These are phyloP conservation scores for Crucihimalaya himalaica DNA, from an alignment of 345 rosid genomes.

Conservation along the genomic window DNA sequence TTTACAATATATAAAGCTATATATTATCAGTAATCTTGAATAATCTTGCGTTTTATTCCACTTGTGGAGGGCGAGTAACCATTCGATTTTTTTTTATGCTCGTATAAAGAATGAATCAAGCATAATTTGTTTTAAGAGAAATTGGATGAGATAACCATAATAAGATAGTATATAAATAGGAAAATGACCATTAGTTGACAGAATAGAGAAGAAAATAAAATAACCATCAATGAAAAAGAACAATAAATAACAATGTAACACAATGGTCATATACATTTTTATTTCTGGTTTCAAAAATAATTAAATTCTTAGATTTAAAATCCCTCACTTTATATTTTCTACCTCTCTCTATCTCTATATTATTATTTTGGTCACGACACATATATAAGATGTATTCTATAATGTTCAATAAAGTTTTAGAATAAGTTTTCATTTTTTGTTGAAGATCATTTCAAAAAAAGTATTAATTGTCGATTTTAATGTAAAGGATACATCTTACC, in stretches of 20 bases:
- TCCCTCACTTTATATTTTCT: neutral
- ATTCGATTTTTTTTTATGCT: neutral
- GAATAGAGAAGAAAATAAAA: neutral
- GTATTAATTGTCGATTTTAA: neutral
- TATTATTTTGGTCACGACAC: too few relatives aligned
- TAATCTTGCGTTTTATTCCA: neutral
- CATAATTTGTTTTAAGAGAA: neutral
- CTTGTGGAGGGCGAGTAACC: neutral
- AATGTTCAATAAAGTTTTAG: too few relatives aligned
- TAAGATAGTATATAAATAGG: too few relatives aligned
- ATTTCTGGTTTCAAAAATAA: neutral
- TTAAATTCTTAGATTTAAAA: neutral
- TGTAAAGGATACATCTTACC: neutral
- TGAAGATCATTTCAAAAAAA: too few relatives aligned
- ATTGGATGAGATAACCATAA: neutral
- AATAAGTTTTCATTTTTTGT: too few relatives aligned
- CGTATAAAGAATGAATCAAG: neutral
- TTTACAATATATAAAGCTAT: slow-evolving; percentile 14
- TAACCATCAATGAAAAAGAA: neutral
- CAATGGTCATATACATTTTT: neutral
- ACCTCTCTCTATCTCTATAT: neutral
- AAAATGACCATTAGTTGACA: neutral
- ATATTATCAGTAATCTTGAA: neutral
- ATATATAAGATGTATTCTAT: too few relatives aligned
- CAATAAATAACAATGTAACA: neutral